Evolutionary conservation across 106 monocot genomes (phyloP).

Genomic region (Gastrodia elata): DNA sequence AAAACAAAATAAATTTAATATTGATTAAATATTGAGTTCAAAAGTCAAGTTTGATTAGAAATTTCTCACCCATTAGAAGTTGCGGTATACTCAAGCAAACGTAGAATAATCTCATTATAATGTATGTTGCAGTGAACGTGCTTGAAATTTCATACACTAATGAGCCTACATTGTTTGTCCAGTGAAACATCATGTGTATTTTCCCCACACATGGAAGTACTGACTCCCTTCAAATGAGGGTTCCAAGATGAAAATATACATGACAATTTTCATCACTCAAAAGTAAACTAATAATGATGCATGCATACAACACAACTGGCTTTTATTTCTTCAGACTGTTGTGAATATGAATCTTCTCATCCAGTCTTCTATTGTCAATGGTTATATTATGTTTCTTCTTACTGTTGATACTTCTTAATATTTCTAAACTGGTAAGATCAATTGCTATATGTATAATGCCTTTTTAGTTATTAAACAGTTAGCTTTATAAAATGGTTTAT

Average conservation of each 20-base stretch:
- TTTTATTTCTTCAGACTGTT: background rate
- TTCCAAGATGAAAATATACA: background rate
- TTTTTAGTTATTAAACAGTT: background rate
- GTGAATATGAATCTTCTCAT: background rate
- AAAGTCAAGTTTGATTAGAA: too few species aligned
- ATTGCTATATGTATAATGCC: background rate
- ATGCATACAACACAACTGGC: background rate
- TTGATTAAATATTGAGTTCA: too few species aligned
- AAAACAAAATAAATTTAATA: too few species aligned
- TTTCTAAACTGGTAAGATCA: background rate
- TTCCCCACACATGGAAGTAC: background rate
- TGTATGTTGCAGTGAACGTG: background rate
- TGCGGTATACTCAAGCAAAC: too few species aligned
- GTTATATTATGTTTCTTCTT: background rate
- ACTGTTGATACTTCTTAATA: background rate
- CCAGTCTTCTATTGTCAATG: background rate
- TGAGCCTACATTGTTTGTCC: background rate
- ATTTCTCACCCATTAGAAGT: too few species aligned
- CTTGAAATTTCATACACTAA: background rate
- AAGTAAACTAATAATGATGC: background rate
- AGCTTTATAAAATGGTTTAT: background rate
- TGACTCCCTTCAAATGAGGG: background rate
- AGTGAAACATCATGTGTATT: background rate
- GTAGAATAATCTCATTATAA: background rate
- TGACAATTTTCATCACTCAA: background rate